Base-by-base conservation (phyloP, 129 eudicot species). In the Arctium lappa region DNA sequence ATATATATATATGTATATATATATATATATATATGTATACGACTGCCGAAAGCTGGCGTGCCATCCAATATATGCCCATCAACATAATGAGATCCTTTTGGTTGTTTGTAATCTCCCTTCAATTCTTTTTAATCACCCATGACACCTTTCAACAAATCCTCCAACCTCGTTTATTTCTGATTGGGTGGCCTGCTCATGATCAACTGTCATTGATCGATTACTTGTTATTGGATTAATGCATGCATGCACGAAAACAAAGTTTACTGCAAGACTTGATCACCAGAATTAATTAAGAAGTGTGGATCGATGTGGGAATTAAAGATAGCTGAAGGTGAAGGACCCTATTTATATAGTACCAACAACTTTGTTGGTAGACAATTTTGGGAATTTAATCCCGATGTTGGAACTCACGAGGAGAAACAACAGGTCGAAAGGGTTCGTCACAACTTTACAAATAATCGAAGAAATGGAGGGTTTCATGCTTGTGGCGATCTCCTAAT, bases 331-430 rank as follows among this genome's bases (percentile, higher is more conserved):
- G 94, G 97, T 8, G 48, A 83, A 6, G 91, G 89, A 6, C 94
- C 94, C 0, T 88, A 92, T 74, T 80, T 90, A 78, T 92, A 90
- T 80, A 92, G 94, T 86, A 90, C 97, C 15, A 92, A 92, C 85
- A 90, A 92, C 46, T 92, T 86, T 69, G 94, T 90, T 13, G 94
- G 97, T 34, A 87, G 94, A 73, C 97, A 92, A 42, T 88, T 87
- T 32, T 92, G 97, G 97, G 97, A 90, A 74, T 92, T 75, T 46
- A 91, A 88, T 72, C 89, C 92, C 0, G 72, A 90, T 34, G 89
- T 53, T 13, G 97, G 94, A 11, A 86, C 92, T 0, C 72, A 42
- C 0, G 90, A 90, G 33, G 94, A 92, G 75, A 84, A 88, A 79
- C 77, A 78, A 36, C 87, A 81, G 36, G 71, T 90, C 22, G 87